A percentile compares a stretch with the other conserved stretches of the same genome.
Conservation (phyloP, 805 yeast genomes). For the Saccharomyces cerevisiae region DNA sequence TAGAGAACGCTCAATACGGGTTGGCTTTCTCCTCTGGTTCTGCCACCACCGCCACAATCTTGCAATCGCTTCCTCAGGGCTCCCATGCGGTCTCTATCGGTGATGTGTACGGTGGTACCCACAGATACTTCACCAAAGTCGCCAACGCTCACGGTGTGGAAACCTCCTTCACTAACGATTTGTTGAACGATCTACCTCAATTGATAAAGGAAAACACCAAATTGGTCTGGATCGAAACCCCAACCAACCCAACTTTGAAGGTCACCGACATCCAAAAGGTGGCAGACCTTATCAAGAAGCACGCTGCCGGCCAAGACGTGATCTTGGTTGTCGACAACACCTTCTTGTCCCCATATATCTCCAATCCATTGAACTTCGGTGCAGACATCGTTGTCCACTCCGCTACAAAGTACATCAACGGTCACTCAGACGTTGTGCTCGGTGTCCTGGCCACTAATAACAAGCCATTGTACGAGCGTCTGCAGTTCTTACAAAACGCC, state of each 20-base stretch:
- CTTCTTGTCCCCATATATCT: constrained; percentile 77
- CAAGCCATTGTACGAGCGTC: constrained; percentile 49
- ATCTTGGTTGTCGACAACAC: constrained; percentile 79
- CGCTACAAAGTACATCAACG: constrained; percentile 84
- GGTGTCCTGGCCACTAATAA: constrained; percentile 72
- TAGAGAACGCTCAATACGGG: constrained; percentile 69
- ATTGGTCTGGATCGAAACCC: constrained; percentile 82
- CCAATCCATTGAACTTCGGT: constrained; percentile 74
- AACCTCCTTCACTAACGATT: constrained; percentile 57
- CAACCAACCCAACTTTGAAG: constrained; percentile 79
- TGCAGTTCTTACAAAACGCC: constrained; percentile 78
- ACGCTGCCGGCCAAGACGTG: constrained; percentile 42
- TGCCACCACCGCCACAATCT: constrained; percentile 69
- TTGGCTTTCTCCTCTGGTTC: constrained; percentile 81
- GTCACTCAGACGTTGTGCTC: constrained; percentile 86
- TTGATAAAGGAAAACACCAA: constrained; percentile 55
- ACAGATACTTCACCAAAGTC: constrained; percentile 80
- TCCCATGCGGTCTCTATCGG: constrained; percentile 72
- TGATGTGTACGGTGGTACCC: constrained; percentile 89
- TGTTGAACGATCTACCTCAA: constrained; percentile 48
- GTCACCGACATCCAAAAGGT: constrained; percentile 68
- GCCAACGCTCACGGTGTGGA: constrained; percentile 72
- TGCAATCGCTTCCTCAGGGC: constrained; percentile 65
- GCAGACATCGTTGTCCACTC: constrained; percentile 86
- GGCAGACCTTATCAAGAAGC: constrained; percentile 40